These are phyloP conservation scores for Trichoderma erinaceum DNA, from an alignment of 495 filamentous ascomycete genomes.

Conservation along the genomic window DNA sequence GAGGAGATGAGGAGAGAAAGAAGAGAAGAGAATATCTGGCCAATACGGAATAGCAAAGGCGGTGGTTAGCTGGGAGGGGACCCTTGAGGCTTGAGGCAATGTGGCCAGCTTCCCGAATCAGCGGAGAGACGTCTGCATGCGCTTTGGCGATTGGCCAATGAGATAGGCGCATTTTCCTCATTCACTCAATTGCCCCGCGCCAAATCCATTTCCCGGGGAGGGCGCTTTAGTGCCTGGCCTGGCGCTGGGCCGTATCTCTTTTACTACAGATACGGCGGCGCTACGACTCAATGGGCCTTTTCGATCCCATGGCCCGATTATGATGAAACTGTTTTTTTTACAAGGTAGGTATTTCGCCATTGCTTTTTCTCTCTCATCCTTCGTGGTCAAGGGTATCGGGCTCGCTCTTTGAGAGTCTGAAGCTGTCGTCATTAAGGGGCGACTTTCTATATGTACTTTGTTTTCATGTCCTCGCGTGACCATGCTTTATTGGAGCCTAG, in stretches of 20 bases:
- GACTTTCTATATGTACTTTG: too few relatives aligned
- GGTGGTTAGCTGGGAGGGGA: background rate
- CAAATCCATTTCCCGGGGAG: background rate
- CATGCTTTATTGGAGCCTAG: too few relatives aligned
- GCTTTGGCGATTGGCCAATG: background rate
- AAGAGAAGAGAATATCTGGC: background rate
- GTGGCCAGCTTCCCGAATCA: constrained; percentile 9
- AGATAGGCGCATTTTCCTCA: background rate
- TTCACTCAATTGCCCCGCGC: background rate
- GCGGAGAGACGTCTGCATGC: background rate
- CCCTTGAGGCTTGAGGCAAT: background rate
- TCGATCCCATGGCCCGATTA: background rate
- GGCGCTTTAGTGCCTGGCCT: background rate
- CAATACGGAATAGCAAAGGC: background rate
- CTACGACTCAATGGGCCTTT: background rate
- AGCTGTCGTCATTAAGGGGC: too few relatives aligned
- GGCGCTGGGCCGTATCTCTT: background rate
- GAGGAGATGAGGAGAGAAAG: background rate
- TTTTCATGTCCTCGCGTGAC: too few relatives aligned
- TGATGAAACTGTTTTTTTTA: background rate
- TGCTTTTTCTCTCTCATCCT: background rate
- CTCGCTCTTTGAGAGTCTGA: too few relatives aligned
- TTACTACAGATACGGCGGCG: background rate
- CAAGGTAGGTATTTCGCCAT: too few relatives aligned
- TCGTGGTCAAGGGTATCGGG: too few relatives aligned